These are phyloP conservation scores for Aspergillus egyptiacus DNA, from an alignment of 495 filamentous ascomycete genomes.

Conservation along the genomic window DNA sequence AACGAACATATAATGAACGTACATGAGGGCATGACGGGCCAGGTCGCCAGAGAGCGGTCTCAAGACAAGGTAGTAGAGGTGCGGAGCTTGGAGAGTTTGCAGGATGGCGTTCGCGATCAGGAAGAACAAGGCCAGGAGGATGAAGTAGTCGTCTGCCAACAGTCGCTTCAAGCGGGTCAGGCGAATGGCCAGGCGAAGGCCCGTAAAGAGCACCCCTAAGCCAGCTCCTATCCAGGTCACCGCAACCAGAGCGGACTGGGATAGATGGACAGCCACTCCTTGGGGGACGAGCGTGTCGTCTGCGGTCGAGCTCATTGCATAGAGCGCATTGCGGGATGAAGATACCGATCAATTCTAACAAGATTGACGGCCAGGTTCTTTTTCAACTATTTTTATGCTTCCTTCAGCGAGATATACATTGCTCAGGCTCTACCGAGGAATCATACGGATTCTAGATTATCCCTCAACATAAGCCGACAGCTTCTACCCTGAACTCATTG, in stretches of 20 bases:
- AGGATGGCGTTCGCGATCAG: conserved; percentile 36
- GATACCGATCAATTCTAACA: no score
- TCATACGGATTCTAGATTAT: no score
- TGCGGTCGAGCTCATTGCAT: not conserved
- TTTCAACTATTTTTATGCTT: no score
- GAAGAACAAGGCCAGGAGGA: conserved; percentile 31
- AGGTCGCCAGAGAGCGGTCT: conserved; percentile 24
- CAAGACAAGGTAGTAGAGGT: conserved; percentile 34
- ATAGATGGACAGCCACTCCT: conserved; percentile 13
- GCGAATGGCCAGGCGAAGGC: conserved; percentile 34
- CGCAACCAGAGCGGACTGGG: conserved; percentile 14
- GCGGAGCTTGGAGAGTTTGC: conserved; percentile 40
- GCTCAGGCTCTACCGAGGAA: no score
- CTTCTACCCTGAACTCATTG: no score
- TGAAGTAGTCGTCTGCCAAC: conserved; percentile 38
- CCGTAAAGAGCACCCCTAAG: conserved; percentile 34
- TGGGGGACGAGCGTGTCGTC: not conserved
- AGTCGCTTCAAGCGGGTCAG: conserved; percentile 23
- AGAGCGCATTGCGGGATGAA: no score
- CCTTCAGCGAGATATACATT: no score
- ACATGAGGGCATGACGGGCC: conserved; percentile 14
- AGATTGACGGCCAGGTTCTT: no score
- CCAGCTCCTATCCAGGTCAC: conserved; percentile 25
- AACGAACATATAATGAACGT: conserved; percentile 36
- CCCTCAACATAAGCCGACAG: no score